Evolutionary conservation across 1,139 yeast genomes (phyloP), one percentile per base, ranked within the genome.

Genomic region (Protomyces inundatus): DNA sequence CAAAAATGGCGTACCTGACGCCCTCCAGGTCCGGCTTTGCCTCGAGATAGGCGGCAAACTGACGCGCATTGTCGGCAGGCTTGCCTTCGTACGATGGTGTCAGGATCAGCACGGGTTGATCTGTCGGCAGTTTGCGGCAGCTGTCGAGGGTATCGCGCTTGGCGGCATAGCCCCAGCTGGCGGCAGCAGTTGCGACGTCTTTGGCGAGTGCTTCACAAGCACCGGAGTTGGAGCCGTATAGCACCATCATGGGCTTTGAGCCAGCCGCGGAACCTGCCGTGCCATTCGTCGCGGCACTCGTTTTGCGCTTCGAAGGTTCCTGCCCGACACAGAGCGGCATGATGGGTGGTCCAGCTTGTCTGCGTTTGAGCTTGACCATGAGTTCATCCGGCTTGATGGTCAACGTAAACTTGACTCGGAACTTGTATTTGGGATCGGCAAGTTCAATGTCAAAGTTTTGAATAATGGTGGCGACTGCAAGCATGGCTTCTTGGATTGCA

Each of bases 11-110:
- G 39, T 55, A 61, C 39, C 42, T 36, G 32, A 61, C 64, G 35
- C 52, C 61, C 37, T 34, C 37, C 33, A 61, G 56, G 45, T 57
- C 50, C 4, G 61, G 61, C 30, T 50, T 50, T 42, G 55, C 36
- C 36, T 39, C 59, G 32, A 61, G 40, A 35, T 56, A 61, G n/a
- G 59, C 59, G 12, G 59, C 64, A 42, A 61, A 61, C 40, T 55
- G 64, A 10, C 52, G 45, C 23, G 64, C 64, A 40, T 61, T 61
- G 56, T 61, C 64, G 33, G 61, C 53, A 10, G 64, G 64, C 53
- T 61, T 55, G 46, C 64, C 64, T 16, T 61, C 64, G 46, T 61
- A 61, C 6, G 64, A 61, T 10, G 64, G 48, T 9, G 64, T 61
- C 36, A 61, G 40, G 54, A 61, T 55, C 32, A 55, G 40, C 12